Percentiles rank a stretch among this genome's conserved stretches.
Conservation (phyloP, 2,329 filamentous ascomycete genomes). For the Sporothrix variecibatus region DNA sequence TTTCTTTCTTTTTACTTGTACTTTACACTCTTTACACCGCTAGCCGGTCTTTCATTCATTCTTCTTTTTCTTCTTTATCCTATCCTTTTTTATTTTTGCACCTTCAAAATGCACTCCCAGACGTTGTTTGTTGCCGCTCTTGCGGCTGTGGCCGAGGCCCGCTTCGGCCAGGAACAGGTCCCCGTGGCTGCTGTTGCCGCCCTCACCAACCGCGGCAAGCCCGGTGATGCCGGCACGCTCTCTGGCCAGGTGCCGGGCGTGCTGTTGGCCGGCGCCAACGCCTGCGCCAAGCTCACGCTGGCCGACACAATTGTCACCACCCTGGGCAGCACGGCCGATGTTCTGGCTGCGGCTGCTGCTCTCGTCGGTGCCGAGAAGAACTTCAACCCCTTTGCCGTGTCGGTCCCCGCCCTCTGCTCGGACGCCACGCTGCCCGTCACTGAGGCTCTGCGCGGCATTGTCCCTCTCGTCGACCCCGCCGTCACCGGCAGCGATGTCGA, state of each 20-base stretch:
- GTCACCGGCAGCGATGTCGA: constrained; percentile 58
- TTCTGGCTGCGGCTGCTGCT: constrained; percentile 57
- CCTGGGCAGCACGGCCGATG: constrained; percentile 59
- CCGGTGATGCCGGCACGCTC: constrained; percentile 64
- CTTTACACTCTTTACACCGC: constrained; percentile 18
- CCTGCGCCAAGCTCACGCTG: constrained; percentile 64
- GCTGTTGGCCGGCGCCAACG: constrained; percentile 64
- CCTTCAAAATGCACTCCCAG: constrained; percentile 46
- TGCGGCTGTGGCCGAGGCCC: constrained; percentile 50
- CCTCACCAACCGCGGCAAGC: constrained; percentile 52
- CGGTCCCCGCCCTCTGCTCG: constrained; percentile 63
- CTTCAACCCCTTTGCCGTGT: constrained; percentile 54
- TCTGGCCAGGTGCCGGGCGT: constrained; percentile 62
- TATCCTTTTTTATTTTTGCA: constrained; percentile 29
- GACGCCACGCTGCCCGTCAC: constrained; percentile 64
- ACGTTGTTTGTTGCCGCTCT: constrained; percentile 44
- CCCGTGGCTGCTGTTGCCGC: constrained; percentile 57
- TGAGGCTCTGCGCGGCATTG: constrained; percentile 62
- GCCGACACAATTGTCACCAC: constrained; percentile 64
- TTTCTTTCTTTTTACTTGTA: constrained; percentile 12
- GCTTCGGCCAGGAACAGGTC: constrained; percentile 65
- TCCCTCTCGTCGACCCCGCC: constrained; percentile 66
- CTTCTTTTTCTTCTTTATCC: background rate
- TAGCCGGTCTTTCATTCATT: constrained; percentile 18
- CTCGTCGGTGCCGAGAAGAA: constrained; percentile 33